Percentiles rank a stretch among this genome's conserved stretches.
These are phyloP conservation scores for Podospora appendiculata DNA, from an alignment of 495 filamentous ascomycete genomes.

Conservation along the genomic window DNA sequence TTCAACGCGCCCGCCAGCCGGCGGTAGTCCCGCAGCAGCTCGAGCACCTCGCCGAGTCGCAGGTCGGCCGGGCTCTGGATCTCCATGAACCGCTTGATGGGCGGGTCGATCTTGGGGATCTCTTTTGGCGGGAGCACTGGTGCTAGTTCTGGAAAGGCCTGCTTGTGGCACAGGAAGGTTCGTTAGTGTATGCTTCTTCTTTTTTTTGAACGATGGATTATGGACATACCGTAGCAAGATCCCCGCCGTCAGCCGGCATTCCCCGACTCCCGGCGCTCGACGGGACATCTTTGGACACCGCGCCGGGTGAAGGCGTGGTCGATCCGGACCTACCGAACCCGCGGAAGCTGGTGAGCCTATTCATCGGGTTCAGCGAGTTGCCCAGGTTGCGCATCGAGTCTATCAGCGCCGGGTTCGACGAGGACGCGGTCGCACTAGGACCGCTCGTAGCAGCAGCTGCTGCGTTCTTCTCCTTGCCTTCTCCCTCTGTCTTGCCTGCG, in stretches of 20 bases:
- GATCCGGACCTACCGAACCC: slow-evolving; percentile 59
- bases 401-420: slow-evolving; percentile 51
- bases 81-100: slow-evolving; percentile 75
- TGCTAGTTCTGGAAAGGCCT: slow-evolving; percentile 56
- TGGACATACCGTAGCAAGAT: slow-evolving; percentile 45
- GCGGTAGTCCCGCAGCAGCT: slow-evolving; percentile 81
- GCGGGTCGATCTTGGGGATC: slow-evolving; percentile 54
- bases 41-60: slow-evolving; percentile 70
- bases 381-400: slow-evolving; percentile 81
- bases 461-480: slow-evolving; percentile 20
- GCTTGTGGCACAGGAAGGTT: background rate
- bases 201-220: no score
- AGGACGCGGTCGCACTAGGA: slow-evolving; percentile 8
- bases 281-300: background rate
- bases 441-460: slow-evolving; percentile 9
- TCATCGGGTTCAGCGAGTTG: slow-evolving; percentile 77
- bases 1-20: slow-evolving; percentile 63
- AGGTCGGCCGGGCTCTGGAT: slow-evolving; percentile 69
- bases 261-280: no score
- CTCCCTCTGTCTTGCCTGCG: slow-evolving; percentile 31
- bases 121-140: slow-evolving; percentile 42
- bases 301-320: slow-evolving; percentile 14
- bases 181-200: no score
- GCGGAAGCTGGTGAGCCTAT: slow-evolving; percentile 62
- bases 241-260: slow-evolving; percentile 29